Evolutionary conservation across 768 basidiomycete genomes (phyloP).

Genomic region (Boletus edulis): DNA sequence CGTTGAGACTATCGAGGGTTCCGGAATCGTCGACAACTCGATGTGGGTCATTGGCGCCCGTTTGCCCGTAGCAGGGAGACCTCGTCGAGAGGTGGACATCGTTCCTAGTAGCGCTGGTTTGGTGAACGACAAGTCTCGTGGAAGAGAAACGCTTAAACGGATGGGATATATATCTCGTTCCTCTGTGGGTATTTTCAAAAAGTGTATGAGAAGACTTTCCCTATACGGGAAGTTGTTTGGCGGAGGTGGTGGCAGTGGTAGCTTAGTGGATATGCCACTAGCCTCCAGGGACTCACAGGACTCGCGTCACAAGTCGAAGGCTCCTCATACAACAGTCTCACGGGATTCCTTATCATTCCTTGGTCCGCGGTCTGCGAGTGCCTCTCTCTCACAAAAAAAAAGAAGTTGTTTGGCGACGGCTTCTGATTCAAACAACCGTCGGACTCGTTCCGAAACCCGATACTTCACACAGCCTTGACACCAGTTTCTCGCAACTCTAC

Average conservation of each 20-base stretch:
- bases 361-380: too few relatives aligned
- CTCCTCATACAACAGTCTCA: too few relatives aligned
- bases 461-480: too few relatives aligned
- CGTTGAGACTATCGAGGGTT: conserved; percentile 19
- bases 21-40: conserved; percentile 16
- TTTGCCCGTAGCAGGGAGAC: conserved; percentile 14
- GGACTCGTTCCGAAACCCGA: conserved; percentile 2
- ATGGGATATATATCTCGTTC: too few relatives aligned
- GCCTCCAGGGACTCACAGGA: too few relatives aligned
- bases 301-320: too few relatives aligned
- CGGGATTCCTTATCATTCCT: too few relatives aligned
- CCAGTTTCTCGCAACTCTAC: neutral
- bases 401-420: conserved; percentile 11
- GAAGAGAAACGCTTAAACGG: too few relatives aligned
- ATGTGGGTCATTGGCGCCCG: conserved; percentile 13
- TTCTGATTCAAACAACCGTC: conserved; percentile 15
- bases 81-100: conserved; percentile 32
- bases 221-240: conserved; percentile 16
- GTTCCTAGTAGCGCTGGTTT: neutral
- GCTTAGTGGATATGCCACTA: too few relatives aligned
- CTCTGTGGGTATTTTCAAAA: neutral
- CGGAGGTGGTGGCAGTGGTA: too few relatives aligned
- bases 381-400: too few relatives aligned
- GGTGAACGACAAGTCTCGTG: neutral
- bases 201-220: conserved; percentile 14